Evolutionary conservation across 768 basidiomycete species (phyloP), one percentile per base, ranked within the genome.

Genomic region (Tylopilus intermedius): DNA sequence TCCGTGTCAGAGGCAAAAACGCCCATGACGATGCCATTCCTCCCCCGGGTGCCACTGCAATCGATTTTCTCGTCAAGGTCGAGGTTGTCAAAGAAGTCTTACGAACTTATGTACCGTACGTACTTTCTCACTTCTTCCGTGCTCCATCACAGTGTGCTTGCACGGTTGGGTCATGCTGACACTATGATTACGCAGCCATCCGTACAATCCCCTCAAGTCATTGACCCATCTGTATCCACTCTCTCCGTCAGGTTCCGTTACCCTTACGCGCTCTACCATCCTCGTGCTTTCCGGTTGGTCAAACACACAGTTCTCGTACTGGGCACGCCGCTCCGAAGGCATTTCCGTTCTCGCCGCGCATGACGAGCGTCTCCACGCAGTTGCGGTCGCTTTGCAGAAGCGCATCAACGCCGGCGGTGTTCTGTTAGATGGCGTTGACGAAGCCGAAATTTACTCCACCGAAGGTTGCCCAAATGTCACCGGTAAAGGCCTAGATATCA

Each of bases 1-100:
- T 66, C 43, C 71, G 72, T 32, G 55, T 58, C 44, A 69, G 65
- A 61, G 53, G 49, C 30, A 69, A 71, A 59, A 59, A 58, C 26
- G 9, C 59, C n/a, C 61, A 55, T 51, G 68, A 68, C 42, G 63
- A 70, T 22, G 39, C 62, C 35, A 55, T 50, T 46, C 64, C 62
- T 4, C 56, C 54, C 8, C 66, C 67, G 13, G 72, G 74, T 26
- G 76, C 76, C 46, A 72, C 71, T 40, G 77, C 72, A 40, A 72
- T 79, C 45, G 78, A 79, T 53, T 79, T 78, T 60, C 74, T 78
- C 50, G 72, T 78, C 67, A 78, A 78, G 64, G 77, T 78, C 41
- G 76, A 78, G 58, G 71, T 78, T 18, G 77, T 78, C 59, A 78
- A 78, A 53, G 74, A 77, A 61, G 73, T 76, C 24, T 58, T 78